Conservation (phyloP, 169 alveolate species). For the Neospora caninum region DNA sequence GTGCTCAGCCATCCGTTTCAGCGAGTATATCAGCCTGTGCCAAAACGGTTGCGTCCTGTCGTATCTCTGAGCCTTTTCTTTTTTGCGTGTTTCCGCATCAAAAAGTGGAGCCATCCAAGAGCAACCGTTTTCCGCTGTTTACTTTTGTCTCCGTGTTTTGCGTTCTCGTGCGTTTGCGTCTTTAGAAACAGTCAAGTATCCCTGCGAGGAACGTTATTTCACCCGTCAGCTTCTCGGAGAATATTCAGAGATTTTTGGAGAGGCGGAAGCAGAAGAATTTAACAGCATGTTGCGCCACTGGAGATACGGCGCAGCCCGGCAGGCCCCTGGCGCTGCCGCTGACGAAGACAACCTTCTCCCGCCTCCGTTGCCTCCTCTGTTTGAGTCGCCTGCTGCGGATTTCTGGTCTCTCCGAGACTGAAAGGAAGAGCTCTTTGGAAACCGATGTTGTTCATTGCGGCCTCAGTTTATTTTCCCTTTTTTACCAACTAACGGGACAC, state of each 20-base stretch:
- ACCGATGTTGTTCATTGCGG: no score
- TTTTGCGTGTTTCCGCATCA: no score
- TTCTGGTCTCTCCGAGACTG: conserved; percentile 14
- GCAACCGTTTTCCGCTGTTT: no score
- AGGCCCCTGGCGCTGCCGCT: neutral
- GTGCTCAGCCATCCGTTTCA: no score
- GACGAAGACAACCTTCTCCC: neutral
- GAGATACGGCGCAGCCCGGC: conserved; percentile 69
- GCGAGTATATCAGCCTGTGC: no score
- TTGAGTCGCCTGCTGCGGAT: conserved; percentile 8
- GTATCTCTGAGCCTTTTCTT: no score
- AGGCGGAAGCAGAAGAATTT: conserved; percentile 54
- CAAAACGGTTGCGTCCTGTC: no score
- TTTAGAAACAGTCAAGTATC: conserved; percentile 62
- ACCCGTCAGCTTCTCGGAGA: conserved; percentile 46
- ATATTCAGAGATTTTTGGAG: conserved; percentile 45
- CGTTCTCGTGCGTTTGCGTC: neutral
- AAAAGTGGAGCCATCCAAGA: no score
- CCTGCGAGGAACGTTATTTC: conserved; percentile 54
- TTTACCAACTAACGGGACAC: no score
- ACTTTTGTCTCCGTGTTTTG: no score
- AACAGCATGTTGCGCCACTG: conserved; percentile 46
- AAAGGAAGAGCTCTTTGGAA: no score
- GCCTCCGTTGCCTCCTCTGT: neutral
- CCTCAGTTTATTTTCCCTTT: no score